Evolutionary conservation across 129 eudicot genomes (phyloP).

Genomic region (Tagetes erecta): DNA sequence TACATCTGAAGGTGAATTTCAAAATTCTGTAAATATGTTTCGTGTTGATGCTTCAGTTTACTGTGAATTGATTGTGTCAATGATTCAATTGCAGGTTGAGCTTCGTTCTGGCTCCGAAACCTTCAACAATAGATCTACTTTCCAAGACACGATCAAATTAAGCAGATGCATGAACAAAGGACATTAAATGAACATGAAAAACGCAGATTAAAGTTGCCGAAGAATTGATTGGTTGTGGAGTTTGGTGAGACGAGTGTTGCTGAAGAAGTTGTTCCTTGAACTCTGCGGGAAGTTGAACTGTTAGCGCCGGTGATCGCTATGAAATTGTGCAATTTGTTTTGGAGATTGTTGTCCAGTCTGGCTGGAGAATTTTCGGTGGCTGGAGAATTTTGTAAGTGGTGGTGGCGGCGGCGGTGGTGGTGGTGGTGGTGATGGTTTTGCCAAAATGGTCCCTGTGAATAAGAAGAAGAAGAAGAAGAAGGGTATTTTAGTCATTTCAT

Average conservation of each 20-base stretch:
- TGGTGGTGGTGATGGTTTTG: too few relatives aligned
- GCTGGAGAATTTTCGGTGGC: too few relatives aligned
- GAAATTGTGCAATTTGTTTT: background rate
- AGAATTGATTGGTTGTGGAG: slow-evolving; percentile 32
- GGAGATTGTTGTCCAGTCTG: background rate
- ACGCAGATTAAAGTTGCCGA: slow-evolving; percentile 30
- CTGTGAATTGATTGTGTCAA: slow-evolving; percentile 18
- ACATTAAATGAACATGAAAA: background rate
- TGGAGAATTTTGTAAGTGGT: too few relatives aligned
- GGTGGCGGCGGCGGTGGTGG: too few relatives aligned
- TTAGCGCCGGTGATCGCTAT: slow-evolving; percentile 34
- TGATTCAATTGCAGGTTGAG: slow-evolving; percentile 44
- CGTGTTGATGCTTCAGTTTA: background rate
- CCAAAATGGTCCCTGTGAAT: too few relatives aligned
- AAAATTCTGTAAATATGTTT: slow-evolving; percentile 12
- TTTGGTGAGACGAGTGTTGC: slow-evolving; percentile 27
- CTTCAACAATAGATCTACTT: slow-evolving; percentile 19
- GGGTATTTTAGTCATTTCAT: too few relatives aligned
- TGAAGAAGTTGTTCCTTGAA: slow-evolving; percentile 27
- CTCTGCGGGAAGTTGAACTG: slow-evolving; percentile 20
- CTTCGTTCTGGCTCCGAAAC: slow-evolving; percentile 43
- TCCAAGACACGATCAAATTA: slow-evolving; percentile 6
- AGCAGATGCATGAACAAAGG: background rate
- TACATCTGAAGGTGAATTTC: slow-evolving; percentile 32
- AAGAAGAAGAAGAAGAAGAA: too few relatives aligned